Evolutionary conservation across 1,284 basidiomycete species (phyloP).

Genomic region (Paramarasmius palmivorus): DNA sequence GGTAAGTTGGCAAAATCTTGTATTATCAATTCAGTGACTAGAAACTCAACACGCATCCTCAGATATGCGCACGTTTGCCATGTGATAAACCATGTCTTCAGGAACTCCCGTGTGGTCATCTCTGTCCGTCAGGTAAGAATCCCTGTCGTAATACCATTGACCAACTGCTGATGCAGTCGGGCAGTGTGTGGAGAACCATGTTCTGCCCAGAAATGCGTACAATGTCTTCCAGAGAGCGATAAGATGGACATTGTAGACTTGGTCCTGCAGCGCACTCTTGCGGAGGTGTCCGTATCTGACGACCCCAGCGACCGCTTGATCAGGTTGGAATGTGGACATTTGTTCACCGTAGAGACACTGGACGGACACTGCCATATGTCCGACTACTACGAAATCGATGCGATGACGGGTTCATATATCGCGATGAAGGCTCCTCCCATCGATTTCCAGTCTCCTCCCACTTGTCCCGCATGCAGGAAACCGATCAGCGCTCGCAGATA

Average conservation of each 20-base stretch:
- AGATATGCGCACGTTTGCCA: constrained; percentile 71
- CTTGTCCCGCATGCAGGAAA: constrained; percentile 56
- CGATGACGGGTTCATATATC: constrained; percentile 37
- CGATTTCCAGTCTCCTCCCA: constrained; percentile 45
- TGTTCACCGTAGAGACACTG: constrained; percentile 72
- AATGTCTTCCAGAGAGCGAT: constrained; percentile 44
- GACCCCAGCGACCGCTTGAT: constrained; percentile 56
- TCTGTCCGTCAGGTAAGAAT: constrained; percentile 62
- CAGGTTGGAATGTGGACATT: constrained; percentile 60
- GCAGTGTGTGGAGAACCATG: constrained; percentile 74
- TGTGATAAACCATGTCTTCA: constrained; percentile 59
- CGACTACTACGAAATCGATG: constrained; percentile 48
- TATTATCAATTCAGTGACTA: neutral
- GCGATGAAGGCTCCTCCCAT: constrained; percentile 40
- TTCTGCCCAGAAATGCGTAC: constrained; percentile 51
- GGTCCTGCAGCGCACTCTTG: constrained; percentile 51
- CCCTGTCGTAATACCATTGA: neutral
- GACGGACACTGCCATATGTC: constrained; percentile 58
- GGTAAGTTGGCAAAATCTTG: constrained; percentile 41
- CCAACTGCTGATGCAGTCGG: constrained; percentile 11
- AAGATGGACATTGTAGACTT: constrained; percentile 55
- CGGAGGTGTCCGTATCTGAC: constrained; percentile 45
- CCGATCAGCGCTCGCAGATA: constrained; percentile 56
- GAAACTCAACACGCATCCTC: neutral
- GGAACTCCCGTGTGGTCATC: constrained; percentile 57